A percentile compares a stretch with the other conserved stretches of the same genome.
Evolutionary conservation across 306 rosid species (phyloP).

Genomic region (Cucurbita ficifolia): DNA sequence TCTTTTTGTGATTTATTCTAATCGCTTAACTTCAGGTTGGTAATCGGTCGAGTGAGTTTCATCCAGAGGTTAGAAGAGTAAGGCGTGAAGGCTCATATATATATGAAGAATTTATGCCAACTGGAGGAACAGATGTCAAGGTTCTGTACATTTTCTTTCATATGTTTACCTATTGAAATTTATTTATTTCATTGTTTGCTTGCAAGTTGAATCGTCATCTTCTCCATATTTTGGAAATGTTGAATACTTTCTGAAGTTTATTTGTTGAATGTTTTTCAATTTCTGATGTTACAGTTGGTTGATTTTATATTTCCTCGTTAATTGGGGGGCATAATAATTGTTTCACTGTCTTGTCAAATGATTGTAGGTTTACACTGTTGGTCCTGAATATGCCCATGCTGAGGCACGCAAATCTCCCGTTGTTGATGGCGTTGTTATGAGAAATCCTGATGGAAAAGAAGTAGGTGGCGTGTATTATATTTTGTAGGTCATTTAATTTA

Average conservation of each 20-base stretch:
- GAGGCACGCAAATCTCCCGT: conserved; percentile 99
- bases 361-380: conserved; percentile 87
- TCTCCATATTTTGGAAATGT: background rate
- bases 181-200: background rate
- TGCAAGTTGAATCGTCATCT: background rate
- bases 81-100: conserved; percentile 97
- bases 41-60: conserved; percentile 94
- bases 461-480: conserved; percentile 33
- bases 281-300: background rate
- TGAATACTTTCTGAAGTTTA: background rate
- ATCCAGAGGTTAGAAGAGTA: conserved; percentile 87
- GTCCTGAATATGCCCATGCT: conserved; percentile 98
- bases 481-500: background rate
- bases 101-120: conserved; percentile 93
- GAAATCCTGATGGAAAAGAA: conserved; percentile 97
- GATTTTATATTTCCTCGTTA: background rate
- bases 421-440: conserved; percentile 99
- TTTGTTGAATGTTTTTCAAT: background rate
- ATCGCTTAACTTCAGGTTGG: conserved; percentile 56
- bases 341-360: conserved; percentile 16
- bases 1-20: background rate
- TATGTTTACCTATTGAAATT: conserved; percentile 9
- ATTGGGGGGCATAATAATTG: background rate
- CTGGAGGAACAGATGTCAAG: conserved; percentile 99
- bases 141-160: conserved; percentile 28